These are phyloP conservation scores for Elsinoe batatas DNA, from an alignment of 2,329 filamentous ascomycete genomes.

Conservation along the genomic window DNA sequence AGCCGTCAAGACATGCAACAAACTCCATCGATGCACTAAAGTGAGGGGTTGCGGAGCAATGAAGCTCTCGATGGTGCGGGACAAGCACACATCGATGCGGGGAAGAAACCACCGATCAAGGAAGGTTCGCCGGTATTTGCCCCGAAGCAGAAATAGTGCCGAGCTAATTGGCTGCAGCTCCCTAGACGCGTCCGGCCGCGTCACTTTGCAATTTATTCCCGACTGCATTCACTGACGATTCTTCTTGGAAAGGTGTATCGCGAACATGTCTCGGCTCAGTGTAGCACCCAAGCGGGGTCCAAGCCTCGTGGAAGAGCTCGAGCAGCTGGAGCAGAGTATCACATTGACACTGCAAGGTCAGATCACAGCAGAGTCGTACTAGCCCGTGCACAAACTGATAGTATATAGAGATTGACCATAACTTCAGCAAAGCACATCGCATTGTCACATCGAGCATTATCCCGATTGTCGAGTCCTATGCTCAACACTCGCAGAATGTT, in stretches of 20 bases:
- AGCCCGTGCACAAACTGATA: slow-evolving; percentile 16
- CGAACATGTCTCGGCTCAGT: slow-evolving; percentile 40
- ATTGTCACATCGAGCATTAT: slow-evolving; percentile 92
- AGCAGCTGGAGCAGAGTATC: slow-evolving; percentile 92
- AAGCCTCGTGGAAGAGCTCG: slow-evolving; percentile 86
- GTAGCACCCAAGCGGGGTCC: slow-evolving; percentile 47
- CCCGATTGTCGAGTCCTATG: slow-evolving; percentile 89
- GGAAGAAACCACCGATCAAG: background rate
- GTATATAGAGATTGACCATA: slow-evolving; percentile 81
- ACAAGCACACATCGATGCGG: background rate
- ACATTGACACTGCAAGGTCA: slow-evolving; percentile 85
- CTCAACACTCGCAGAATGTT: slow-evolving; percentile 82
- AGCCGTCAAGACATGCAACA: background rate
- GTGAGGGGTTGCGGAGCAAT: background rate
- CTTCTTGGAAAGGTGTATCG: background rate
- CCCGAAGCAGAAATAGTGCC: background rate
- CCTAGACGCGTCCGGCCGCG: background rate
- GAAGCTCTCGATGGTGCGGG: background rate
- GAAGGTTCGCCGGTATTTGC: slow-evolving; percentile 7
- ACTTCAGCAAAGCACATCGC: slow-evolving; percentile 92
- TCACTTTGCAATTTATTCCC: background rate
- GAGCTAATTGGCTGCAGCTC: background rate
- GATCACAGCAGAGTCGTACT: background rate
- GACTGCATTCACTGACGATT: background rate
- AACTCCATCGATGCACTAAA: background rate